Base-by-base conservation (phyloP, 805 yeast species). In the Lipomyces orientalis region DNA sequence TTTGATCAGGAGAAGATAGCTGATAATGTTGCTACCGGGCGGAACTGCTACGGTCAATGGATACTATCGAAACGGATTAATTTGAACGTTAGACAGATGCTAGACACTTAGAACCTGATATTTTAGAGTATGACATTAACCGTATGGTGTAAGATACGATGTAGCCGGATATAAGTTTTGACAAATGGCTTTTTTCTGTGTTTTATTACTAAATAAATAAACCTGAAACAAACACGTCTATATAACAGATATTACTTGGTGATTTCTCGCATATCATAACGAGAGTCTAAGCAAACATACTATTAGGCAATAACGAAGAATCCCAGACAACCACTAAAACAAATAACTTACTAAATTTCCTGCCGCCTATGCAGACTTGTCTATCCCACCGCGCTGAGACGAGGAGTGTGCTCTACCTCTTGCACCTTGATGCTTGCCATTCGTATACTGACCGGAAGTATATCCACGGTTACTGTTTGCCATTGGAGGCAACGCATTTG, bases 61-160 rank as follows among this genome's bases (percentile, higher is more conserved):
- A 72, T 80, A 52, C n/a, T 43, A 6, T 62, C 67, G 16, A 81
- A 80, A 59, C 73, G 84, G 8, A 69, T 81, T 35, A 81, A 81
- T 63, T 73, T 81, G 31, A 81, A 81, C 60, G 79, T 81, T 46
- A 74, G 84, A 4, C 84, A 81, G 64, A 80, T 81, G 82, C 62
- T 77, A 10, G 60, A 61, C 39, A 43, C 22, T 3, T 43, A 43
- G 49, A 43, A n/a, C 16, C 9, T 19, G 25, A n/a, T 37, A 12
- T 12, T 2, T 35, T 35, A 14, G 3, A 10, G 39, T 10, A 35
- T 10, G 14, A 43, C 7, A n/a, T 43, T 5, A 43, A 19, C 16
- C 16, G 14, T 10, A 16, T 16, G n/a, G 6, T 43, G 49, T 43
- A 43, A 43, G 49, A 43, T 43, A 37, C 49, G 16, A 7, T 2